These are phyloP conservation scores for Phytophthora niederhauseri DNA, from an alignment of 352 stramenopile species.

Conservation along the genomic window DNA sequence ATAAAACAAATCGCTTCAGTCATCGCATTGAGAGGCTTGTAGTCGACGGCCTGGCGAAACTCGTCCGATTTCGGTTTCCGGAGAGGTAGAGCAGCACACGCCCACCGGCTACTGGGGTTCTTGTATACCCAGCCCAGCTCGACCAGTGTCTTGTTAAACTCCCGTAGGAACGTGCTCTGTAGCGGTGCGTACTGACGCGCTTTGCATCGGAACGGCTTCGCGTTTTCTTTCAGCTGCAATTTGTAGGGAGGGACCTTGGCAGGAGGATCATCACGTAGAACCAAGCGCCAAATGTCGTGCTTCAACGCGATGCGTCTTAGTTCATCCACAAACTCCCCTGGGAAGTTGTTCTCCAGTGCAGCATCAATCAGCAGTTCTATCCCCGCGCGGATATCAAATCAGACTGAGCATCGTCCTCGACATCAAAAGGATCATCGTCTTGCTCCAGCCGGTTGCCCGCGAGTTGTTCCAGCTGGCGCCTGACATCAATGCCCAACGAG, in stretches of 20 bases:
- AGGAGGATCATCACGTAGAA: conserved; percentile 13
- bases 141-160: conserved; percentile 14
- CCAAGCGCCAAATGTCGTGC: conserved; percentile 12
- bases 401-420: not conserved
- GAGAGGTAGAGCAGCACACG: conserved; percentile 7
- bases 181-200: conserved; percentile 14
- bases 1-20: conserved; percentile 13
- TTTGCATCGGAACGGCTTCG: conserved; percentile 13
- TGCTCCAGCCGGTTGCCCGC: not conserved
- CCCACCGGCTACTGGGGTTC: conserved; percentile 6
- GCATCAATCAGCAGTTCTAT: not conserved
- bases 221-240: conserved; percentile 1
- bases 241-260: conserved; percentile 11
- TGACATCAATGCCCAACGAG: conserved; percentile 8
- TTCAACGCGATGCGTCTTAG: conserved; percentile 2
- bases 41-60: conserved; percentile 12
- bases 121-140: conserved; percentile 16
- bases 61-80: conserved; percentile 1
- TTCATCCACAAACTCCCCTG: not conserved
- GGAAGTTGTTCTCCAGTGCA: not conserved
- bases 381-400: not conserved
- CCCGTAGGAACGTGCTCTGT: conserved; percentile 5
- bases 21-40: conserved; percentile 18
- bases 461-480: conserved; percentile 2
- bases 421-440: not conserved